phyloP scores from a whole-genome alignment of 2,329 filamentous ascomycete species.

The Podosphaera fusca region DNA sequence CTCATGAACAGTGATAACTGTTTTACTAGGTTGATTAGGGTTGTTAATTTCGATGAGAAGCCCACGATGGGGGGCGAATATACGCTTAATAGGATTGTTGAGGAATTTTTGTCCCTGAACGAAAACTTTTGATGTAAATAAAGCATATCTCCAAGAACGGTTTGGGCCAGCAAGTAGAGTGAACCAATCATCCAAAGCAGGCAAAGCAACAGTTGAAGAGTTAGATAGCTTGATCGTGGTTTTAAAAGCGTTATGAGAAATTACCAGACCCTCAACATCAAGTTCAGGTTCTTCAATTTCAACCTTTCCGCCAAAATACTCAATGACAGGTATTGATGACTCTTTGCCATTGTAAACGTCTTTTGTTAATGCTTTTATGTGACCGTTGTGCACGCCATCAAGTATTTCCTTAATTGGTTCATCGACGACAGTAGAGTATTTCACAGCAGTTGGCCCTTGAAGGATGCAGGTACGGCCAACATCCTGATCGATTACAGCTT shows the following conservation, averaged over 20 bases:
- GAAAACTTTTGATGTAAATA: slow-evolving; percentile 82
- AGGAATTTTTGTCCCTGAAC: slow-evolving; percentile 94
- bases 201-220: slow-evolving; percentile 49
- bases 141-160: slow-evolving; percentile 83
- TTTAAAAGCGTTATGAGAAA: slow-evolving; percentile 59
- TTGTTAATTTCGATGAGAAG: slow-evolving; percentile 72
- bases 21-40: slow-evolving; percentile 64
- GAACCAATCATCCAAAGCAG: slow-evolving; percentile 64
- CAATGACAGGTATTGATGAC: slow-evolving; percentile 55
- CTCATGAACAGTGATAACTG: slow-evolving; percentile 68
- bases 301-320: slow-evolving; percentile 87
- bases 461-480: slow-evolving; percentile 90
- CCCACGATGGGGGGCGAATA: slow-evolving; percentile 68
- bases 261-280: slow-evolving; percentile 68
- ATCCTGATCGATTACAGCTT: slow-evolving; percentile 87
- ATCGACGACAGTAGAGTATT: slow-evolving; percentile 71
- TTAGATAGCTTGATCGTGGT: slow-evolving; percentile 65
- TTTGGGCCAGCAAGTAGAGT: slow-evolving; percentile 63
- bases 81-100: slow-evolving; percentile 81
- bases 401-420: slow-evolving; percentile 91
- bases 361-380: slow-evolving; percentile 56
- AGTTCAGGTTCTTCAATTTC: slow-evolving; percentile 46
- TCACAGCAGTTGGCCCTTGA: slow-evolving; percentile 80
- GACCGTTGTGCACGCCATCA: slow-evolving; percentile 68
- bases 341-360: slow-evolving; percentile 62